A percentile compares a stretch with the other conserved stretches of the same genome.
Evolutionary conservation across 148 eudicot genomes (phyloP).

Genomic region (Silene conica): DNA sequence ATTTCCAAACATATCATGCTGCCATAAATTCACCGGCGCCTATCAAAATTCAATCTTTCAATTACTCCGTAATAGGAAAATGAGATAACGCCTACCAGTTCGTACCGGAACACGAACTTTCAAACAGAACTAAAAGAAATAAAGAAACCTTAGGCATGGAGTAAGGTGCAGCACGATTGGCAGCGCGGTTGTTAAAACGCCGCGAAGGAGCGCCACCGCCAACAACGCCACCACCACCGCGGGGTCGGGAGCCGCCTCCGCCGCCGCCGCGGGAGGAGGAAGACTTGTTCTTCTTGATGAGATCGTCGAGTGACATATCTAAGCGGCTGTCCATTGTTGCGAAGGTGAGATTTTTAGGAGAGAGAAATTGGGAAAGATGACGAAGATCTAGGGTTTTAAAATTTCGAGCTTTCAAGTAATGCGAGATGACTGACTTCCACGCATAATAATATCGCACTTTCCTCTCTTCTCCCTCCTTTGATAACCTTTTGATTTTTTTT

Average conservation of each 20-base stretch:
- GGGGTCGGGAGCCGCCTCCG: constrained; percentile 35
- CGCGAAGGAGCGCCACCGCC: constrained; percentile 52
- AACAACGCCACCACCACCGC: constrained; percentile 38
- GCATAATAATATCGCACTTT: background rate
- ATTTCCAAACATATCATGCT: constrained; percentile 66
- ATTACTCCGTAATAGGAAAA: background rate
- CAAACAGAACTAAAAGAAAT: constrained; percentile 3
- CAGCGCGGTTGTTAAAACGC: constrained; percentile 56
- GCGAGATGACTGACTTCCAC: background rate
- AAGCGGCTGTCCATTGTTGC: constrained; percentile 62
- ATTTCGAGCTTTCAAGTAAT: background rate
- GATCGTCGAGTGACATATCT: constrained; percentile 85
- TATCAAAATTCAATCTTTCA: constrained; percentile 20
- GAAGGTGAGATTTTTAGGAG: constrained; percentile 7
- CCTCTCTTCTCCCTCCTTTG: background rate
- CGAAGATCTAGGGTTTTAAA: constrained; percentile 22
- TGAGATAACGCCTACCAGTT: background rate
- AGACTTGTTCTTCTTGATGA: constrained; percentile 82
- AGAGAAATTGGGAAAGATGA: background rate
- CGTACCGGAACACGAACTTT: background rate
- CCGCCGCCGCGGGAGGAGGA: constrained; percentile 39
- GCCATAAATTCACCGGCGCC: constrained; percentile 69
- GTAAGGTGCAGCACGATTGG: constrained; percentile 67
- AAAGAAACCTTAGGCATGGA: constrained; percentile 43
- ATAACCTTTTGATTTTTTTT: too few relatives aligned